Conservation (phyloP, 768 basidiomycete species). For the Baorangia bicolor region DNA sequence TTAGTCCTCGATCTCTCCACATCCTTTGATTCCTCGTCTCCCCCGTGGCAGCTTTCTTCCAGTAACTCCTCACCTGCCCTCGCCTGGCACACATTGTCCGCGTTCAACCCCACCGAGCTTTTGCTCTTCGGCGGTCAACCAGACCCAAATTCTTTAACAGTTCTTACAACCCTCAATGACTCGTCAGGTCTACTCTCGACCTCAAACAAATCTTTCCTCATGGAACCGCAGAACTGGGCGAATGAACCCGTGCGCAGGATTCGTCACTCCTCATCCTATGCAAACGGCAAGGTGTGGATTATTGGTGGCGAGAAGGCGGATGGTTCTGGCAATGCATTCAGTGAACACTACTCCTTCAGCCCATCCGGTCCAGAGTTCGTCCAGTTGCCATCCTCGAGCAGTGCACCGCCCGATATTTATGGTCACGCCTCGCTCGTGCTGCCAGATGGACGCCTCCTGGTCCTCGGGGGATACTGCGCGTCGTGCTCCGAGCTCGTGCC, state of each 20-base stretch:
- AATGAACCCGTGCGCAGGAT: conserved; percentile 72
- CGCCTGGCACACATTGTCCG: conserved; percentile 79
- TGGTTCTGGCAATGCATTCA: conserved; percentile 62
- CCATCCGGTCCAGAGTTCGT: conserved; percentile 51
- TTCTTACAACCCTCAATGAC: conserved; percentile 53
- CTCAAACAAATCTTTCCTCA: conserved; percentile 40
- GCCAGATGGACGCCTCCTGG: conserved; percentile 62
- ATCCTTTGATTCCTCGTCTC: conserved; percentile 56
- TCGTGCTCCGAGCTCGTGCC: conserved; percentile 49
- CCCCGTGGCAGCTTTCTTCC: conserved; percentile 67
- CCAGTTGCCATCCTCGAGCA: conserved; percentile 45
- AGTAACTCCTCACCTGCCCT: conserved; percentile 55
- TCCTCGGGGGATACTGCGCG: conserved; percentile 70
- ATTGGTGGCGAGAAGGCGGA: conserved; percentile 84
- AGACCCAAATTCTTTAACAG: conserved; percentile 53
- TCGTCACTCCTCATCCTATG: conserved; percentile 63
- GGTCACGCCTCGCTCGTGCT: conserved; percentile 76
- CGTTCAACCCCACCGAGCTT: conserved; percentile 50
- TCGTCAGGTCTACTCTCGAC: conserved; percentile 61
- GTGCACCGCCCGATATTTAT: conserved; percentile 64
- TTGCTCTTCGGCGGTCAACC: conserved; percentile 79
- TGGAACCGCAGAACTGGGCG: conserved; percentile 53
- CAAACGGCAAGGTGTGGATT: conserved; percentile 59
- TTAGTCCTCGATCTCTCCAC: conserved; percentile 63
- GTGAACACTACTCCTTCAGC: conserved; percentile 65